These are phyloP conservation scores for Fusarium pseudoanthophilum DNA, from an alignment of 2,329 filamentous ascomycete genomes.

Conservation along the genomic window DNA sequence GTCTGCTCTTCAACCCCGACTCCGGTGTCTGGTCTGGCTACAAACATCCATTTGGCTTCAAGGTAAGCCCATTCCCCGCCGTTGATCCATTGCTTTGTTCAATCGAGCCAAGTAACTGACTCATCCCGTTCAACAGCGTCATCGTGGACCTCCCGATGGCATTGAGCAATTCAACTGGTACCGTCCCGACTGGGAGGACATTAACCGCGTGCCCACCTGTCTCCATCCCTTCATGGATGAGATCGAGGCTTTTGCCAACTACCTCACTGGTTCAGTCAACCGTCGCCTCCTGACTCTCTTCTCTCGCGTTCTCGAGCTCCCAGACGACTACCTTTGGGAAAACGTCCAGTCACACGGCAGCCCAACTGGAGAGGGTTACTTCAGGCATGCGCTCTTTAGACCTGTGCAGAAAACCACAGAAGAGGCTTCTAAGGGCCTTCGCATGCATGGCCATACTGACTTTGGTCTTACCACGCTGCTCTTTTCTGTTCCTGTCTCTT, in stretches of 20 bases:
- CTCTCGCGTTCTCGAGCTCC: slow-evolving; percentile 34
- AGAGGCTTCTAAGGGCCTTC: slow-evolving; percentile 34
- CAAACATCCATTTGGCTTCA: slow-evolving; percentile 60
- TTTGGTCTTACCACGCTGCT: slow-evolving; percentile 30
- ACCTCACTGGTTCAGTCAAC: slow-evolving; percentile 36
- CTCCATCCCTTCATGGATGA: slow-evolving; percentile 49
- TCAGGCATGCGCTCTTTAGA: slow-evolving; percentile 34
- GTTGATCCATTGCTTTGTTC: accelerated
- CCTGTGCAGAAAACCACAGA: slow-evolving; percentile 33
- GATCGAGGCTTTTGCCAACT: slow-evolving; percentile 32
- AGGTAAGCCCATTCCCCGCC: slow-evolving; percentile 29
- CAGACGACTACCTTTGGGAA: slow-evolving; percentile 37
- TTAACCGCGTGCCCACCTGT: slow-evolving; percentile 57
- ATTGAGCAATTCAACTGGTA: slow-evolving; percentile 68
- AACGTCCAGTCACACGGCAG: slow-evolving; percentile 38
- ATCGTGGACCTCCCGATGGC: slow-evolving; percentile 56
- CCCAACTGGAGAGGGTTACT: slow-evolving; percentile 37
- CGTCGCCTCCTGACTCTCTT: slow-evolving; percentile 36
- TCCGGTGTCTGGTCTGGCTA: slow-evolving; percentile 60
- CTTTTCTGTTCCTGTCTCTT: slow-evolving; percentile 35
- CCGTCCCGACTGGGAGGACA: slow-evolving; percentile 56
- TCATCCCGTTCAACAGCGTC: slow-evolving; percentile 44
- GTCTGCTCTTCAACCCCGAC: slow-evolving; percentile 59
- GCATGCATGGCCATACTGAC: slow-evolving; percentile 35
- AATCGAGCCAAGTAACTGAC: neutral